These are phyloP conservation scores for Globisporangium uncinulatum DNA, from an alignment of 352 stramenopile species.

Conservation along the genomic window DNA sequence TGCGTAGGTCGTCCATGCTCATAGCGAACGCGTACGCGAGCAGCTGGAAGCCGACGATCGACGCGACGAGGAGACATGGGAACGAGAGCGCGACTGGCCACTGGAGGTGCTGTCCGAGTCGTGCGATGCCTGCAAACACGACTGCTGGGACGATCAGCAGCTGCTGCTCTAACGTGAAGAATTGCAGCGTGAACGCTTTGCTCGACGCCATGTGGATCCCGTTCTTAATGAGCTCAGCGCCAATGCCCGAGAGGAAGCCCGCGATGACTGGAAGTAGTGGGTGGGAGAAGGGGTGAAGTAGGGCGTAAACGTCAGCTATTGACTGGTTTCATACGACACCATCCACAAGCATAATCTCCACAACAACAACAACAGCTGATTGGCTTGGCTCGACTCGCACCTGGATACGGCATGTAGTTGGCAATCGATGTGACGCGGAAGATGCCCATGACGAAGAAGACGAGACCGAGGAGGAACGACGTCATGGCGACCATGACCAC, in stretches of 20 bases:
- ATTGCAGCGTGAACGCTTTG: slow-evolving; percentile 38
- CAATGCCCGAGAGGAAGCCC: slow-evolving; percentile 75
- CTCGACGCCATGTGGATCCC: slow-evolving; percentile 73
- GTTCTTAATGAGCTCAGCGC: slow-evolving; percentile 71
- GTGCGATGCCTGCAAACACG: slow-evolving; percentile 46
- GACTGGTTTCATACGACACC: neutral
- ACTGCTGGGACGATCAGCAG: slow-evolving; percentile 51
- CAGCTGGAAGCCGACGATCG: slow-evolving; percentile 56
- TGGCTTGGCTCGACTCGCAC: slow-evolving; percentile 5
- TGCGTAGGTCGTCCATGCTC: slow-evolving; percentile 27
- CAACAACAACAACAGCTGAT: too few relatives aligned
- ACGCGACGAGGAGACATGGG: slow-evolving; percentile 51
- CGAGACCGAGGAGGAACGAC: slow-evolving; percentile 49
- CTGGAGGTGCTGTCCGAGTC: slow-evolving; percentile 52
- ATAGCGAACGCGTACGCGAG: slow-evolving; percentile 22
- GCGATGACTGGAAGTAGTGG: slow-evolving; percentile 43
- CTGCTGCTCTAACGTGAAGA: slow-evolving; percentile 57
- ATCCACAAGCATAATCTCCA: too few relatives aligned
- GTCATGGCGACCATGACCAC: slow-evolving; percentile 70
- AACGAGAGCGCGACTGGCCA: slow-evolving; percentile 70
- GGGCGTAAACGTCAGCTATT: neutral
- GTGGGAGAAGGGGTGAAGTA: neutral
- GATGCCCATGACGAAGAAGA: slow-evolving; percentile 67
- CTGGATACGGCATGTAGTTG: slow-evolving; percentile 82
- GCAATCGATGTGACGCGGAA: slow-evolving; percentile 71